These are phyloP conservation scores for Euphorbia tirucalli DNA, from an alignment of 345 rosid genomes.

Conservation along the genomic window DNA sequence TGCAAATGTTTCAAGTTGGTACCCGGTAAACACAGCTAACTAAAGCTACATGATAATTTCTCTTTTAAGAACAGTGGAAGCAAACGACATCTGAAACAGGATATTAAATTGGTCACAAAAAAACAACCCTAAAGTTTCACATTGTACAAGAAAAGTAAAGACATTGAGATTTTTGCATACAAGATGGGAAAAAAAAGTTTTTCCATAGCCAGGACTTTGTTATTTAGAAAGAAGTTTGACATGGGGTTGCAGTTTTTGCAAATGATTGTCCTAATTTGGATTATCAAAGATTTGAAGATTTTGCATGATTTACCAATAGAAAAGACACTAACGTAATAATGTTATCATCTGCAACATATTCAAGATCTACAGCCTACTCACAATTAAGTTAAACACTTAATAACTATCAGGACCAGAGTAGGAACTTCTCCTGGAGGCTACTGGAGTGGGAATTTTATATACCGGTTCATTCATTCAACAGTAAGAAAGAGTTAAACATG, in stretches of 20 bases:
- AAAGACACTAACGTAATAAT: not conserved
- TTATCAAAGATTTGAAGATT: not conserved
- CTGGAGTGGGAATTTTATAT: not conserved
- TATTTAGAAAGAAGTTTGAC: slow-evolving; percentile 12
- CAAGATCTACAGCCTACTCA: not conserved
- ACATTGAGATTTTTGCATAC: not conserved
- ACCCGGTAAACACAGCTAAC: too few relatives aligned
- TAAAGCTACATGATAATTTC: too few relatives aligned
- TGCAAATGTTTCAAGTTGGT: not conserved
- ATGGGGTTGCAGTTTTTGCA: not conserved
- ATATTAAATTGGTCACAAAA: not conserved
- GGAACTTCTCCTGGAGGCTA: not conserved
- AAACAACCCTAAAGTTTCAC: not conserved
- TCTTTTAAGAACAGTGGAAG: too few relatives aligned
- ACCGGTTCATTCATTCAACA: not conserved
- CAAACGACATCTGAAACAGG: not conserved
- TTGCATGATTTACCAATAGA: not conserved
- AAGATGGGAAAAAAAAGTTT: too few relatives aligned
- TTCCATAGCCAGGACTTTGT: not conserved
- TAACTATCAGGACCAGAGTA: not conserved
- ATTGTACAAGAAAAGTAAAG: not conserved
- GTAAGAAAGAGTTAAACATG: not conserved
- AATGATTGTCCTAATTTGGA: not conserved
- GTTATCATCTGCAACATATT: not conserved
- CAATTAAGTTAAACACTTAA: not conserved